phyloP scores from a whole-genome alignment of 2,329 filamentous ascomycete species.

The Aspergillus transmontanensis region DNA sequence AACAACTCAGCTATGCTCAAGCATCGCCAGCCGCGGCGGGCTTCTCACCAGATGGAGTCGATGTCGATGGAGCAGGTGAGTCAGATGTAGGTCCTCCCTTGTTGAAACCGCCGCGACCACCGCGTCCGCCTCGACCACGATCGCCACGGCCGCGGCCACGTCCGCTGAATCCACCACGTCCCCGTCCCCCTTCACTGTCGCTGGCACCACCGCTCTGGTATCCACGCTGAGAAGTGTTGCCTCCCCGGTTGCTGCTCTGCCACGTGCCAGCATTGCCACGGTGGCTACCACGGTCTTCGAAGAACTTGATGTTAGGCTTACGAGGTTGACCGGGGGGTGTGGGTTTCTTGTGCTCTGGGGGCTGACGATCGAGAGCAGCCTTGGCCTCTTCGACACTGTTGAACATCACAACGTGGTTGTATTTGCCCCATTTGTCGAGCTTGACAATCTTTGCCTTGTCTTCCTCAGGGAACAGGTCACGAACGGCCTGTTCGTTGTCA shows the following conservation, averaged over 20 bases:
- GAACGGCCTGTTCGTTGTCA: slow-evolving; percentile 78
- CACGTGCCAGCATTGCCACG: slow-evolving; percentile 59
- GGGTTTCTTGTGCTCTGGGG: slow-evolving; percentile 74
- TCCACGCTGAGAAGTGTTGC: slow-evolving; percentile 68
- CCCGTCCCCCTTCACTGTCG: slow-evolving; percentile 66
- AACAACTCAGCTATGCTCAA: slow-evolving; percentile 18
- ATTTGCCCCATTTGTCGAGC: slow-evolving; percentile 69
- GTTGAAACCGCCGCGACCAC: slow-evolving; percentile 63
- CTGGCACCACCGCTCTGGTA: slow-evolving; percentile 85
- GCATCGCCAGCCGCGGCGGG: slow-evolving; percentile 36
- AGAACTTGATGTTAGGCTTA: slow-evolving; percentile 81
- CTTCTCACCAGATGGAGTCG: slow-evolving; percentile 38
- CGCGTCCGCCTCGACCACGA: slow-evolving; percentile 50
- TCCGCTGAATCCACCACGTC: slow-evolving; percentile 49
- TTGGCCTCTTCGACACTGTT: slow-evolving; percentile 78
- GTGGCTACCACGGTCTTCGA: slow-evolving; percentile 66
- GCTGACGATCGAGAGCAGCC: slow-evolving; percentile 72
- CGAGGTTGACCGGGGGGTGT: slow-evolving; percentile 69
- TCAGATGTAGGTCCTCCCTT: slow-evolving; percentile 53
- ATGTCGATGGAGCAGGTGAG: slow-evolving; percentile 28
- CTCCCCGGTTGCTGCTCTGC: slow-evolving; percentile 61
- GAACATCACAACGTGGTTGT: slow-evolving; percentile 82
- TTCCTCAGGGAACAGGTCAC: slow-evolving; percentile 79
- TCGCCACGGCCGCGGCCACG: slow-evolving; percentile 58
- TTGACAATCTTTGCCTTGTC: slow-evolving; percentile 79